Evolutionary conservation across 2,329 filamentous ascomycete genomes (phyloP).

Genomic region (Trichoderma asperellum): DNA sequence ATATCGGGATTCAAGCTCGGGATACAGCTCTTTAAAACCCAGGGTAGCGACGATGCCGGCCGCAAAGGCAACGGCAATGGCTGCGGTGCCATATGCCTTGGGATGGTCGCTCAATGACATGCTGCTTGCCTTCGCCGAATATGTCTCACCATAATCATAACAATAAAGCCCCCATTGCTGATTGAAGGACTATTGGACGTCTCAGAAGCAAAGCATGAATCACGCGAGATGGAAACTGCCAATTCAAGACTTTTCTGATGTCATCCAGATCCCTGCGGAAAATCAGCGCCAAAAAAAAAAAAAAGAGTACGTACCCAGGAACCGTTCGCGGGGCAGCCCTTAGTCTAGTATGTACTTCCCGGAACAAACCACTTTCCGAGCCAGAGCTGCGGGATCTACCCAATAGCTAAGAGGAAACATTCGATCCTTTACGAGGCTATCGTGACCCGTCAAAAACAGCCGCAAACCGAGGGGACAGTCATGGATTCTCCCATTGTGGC

Average conservation of each 20-base stretch:
- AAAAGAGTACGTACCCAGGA: slow-evolving; percentile 23
- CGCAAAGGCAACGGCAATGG: slow-evolving; percentile 73
- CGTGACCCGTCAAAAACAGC: neutral
- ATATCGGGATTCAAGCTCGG: slow-evolving; percentile 70
- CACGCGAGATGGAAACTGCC: slow-evolving; percentile 15
- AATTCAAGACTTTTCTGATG: slow-evolving; percentile 31
- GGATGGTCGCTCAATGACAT: slow-evolving; percentile 67
- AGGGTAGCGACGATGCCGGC: slow-evolving; percentile 76
- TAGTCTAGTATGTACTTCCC: neutral
- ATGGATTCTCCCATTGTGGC: slow-evolving; percentile 85
- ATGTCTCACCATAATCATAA: neutral
- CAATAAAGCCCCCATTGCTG: slow-evolving; percentile 4
- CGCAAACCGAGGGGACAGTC: neutral
- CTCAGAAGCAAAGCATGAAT: neutral
- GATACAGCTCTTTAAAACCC: slow-evolving; percentile 79
- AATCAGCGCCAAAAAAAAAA: neutral
- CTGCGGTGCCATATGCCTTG: slow-evolving; percentile 65
- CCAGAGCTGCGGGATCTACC: slow-evolving; percentile 13
- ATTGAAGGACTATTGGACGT: neutral
- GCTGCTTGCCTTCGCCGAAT: neutral
- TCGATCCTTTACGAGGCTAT: slow-evolving; percentile 10
- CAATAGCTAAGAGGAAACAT: slow-evolving; percentile 1
- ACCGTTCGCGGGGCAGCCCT: slow-evolving; percentile 23
- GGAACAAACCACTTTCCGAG: slow-evolving; percentile 25
- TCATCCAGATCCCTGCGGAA: slow-evolving; percentile 34